Base-by-base conservation (phyloP, 495 filamentous ascomycete species). In the Trypethelium eluteriae region DNA sequence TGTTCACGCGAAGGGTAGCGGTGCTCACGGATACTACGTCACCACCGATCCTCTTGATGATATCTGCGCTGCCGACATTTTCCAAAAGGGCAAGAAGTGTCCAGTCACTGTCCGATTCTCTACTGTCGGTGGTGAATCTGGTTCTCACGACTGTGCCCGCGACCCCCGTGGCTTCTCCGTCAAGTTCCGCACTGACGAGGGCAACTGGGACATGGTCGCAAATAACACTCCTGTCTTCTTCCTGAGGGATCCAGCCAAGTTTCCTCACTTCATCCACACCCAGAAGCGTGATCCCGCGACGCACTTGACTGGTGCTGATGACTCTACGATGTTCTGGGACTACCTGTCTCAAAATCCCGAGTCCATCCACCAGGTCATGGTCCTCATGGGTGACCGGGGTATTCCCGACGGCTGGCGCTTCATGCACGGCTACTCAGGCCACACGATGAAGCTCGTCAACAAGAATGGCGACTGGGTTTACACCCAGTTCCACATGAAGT, bases 101-200 rank as follows among this genome's bases (percentile, higher is more conserved):
- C 76, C 77, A 14, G 71, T 79, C 72, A 73, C 71, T 69, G 75
- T 91, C 47, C 88, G 91, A 2, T 93, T 94, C 77, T 94, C 91
- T 0, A 95, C 91, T 1, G 91, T 96, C 3, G 84, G 90, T 64
- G 91, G 90, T 5, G 89, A 86, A 72, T 83, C 85, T 35, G 91
- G 91, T 12, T 89, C 86, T 46, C 88, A 89, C 50, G 91, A 95
- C 70, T 92, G 88, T 2, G 89, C 90, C 11, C 84, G 90, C 41
- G 90, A 95, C 77, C 88, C 91, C 12, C 87, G 89, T 67, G 91
- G 91, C 3, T 95, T 93, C 72, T 87, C 90, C 0, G 75, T 91
- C 68, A 93, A 94, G 75, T 78, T 79, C 67, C 53, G 76, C 35
- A 77, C 76, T 14, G 77, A 78, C 10, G 75, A 79, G 53, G 77